Evolutionary conservation across 2,329 filamentous ascomycete species (phyloP).

Genomic region (Thermochaetoides dissita): DNA sequence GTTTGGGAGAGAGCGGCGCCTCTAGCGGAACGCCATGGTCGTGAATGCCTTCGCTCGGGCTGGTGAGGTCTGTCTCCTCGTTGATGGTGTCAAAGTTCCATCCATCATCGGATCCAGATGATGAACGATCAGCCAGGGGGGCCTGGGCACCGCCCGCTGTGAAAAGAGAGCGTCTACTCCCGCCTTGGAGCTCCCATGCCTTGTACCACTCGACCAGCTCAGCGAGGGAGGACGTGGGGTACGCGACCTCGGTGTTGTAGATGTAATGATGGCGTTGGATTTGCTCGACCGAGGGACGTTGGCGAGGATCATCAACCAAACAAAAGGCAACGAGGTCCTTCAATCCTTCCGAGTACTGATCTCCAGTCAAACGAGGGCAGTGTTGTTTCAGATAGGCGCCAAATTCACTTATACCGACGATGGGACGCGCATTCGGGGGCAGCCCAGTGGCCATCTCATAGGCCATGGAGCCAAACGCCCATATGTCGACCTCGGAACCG

Average conservation of each 20-base stretch:
- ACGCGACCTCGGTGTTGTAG: conserved; percentile 43
- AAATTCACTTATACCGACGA: conserved; percentile 35
- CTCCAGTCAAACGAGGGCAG: conserved; percentile 56
- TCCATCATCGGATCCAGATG: conserved; percentile 39
- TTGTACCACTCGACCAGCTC: conserved; percentile 59
- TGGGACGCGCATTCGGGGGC: conserved; percentile 53
- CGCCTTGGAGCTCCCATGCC: conserved; percentile 61
- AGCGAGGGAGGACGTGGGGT: conserved; percentile 50
- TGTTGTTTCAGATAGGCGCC: conserved; percentile 45
- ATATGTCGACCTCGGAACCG: conserved; percentile 64
- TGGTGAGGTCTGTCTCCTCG: conserved; percentile 26
- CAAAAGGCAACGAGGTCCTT: conserved; percentile 61
- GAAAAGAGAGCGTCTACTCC: conserved; percentile 53
- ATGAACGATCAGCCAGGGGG: conserved; percentile 29
- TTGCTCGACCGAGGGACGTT: conserved; percentile 54
- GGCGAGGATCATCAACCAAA: conserved; percentile 51
- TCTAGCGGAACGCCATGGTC: conserved; percentile 20
- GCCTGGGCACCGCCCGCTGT: conserved; percentile 43
- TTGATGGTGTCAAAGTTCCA: conserved; percentile 56
- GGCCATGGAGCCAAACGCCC: conserved; percentile 71
- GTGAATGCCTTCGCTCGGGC: conserved; percentile 23
- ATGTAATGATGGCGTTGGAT: conserved; percentile 60
- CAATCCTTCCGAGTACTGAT: conserved; percentile 54
- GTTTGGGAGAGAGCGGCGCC: too few species aligned
- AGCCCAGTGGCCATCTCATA: conserved; percentile 69